phyloP scores from a whole-genome alignment of 176 grass and related monocot species.

The Ensete ventricosum region DNA sequence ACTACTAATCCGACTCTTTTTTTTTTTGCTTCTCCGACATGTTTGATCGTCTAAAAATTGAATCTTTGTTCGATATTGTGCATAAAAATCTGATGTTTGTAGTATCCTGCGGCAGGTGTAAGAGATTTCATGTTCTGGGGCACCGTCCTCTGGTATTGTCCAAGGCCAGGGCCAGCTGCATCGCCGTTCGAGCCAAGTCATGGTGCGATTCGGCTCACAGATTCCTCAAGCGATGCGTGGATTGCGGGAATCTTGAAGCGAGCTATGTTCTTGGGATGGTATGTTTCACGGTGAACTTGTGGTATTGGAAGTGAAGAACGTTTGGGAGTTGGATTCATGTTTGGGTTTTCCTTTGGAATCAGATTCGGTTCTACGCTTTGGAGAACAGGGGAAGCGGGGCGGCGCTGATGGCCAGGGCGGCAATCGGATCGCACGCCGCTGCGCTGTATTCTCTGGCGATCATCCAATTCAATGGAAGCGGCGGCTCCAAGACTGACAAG shows the following conservation, averaged over 20 bases:
- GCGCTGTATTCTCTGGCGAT: conserved; percentile 54
- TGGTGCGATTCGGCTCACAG: conserved; percentile 40
- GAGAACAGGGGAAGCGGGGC: conserved; percentile 24
- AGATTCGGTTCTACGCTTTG: conserved; percentile 55
- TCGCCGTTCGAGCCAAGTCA: conserved; percentile 14
- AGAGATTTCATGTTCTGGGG: conserved; percentile 36
- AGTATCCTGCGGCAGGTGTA: conserved; percentile 31
- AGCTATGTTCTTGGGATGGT: conserved; percentile 72
- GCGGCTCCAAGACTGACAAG: conserved; percentile 30
- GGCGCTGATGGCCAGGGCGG: conserved; percentile 37
- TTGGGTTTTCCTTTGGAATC: background rate
- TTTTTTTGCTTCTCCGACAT: background rate
- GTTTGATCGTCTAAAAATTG: background rate
- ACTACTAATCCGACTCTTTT: background rate
- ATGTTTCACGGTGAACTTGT: background rate
- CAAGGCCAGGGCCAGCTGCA: conserved; percentile 20
- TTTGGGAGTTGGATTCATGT: background rate
- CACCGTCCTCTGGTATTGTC: conserved; percentile 27
- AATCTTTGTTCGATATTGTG: background rate
- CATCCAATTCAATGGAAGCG: conserved; percentile 62
- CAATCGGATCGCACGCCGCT: conserved; percentile 27
- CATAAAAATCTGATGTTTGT: background rate
- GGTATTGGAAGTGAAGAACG: background rate
- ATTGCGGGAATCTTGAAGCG: conserved; percentile 47
- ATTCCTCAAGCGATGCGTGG: conserved; percentile 41